phyloP scores from a whole-genome alignment of 2,329 filamentous ascomycete species.

The Diaporthe helianthi region DNA sequence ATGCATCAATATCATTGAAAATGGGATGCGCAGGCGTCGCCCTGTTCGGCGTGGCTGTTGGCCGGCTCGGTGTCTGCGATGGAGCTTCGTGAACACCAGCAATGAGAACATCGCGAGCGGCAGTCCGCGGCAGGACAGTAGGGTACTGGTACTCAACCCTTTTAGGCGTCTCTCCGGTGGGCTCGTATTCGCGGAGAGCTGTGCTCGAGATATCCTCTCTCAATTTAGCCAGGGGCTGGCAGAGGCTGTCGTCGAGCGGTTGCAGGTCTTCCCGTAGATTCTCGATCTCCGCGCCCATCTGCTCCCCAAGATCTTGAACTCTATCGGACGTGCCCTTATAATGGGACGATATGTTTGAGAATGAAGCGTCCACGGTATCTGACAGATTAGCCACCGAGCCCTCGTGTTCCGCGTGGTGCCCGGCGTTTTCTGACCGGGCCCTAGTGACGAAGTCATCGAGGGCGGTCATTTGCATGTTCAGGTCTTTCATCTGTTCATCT shows the following conservation, averaged over 20 bases:
- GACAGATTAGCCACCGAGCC: conserved; percentile 72
- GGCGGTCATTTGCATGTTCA: conserved; percentile 86
- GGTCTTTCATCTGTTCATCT: conserved; percentile 84
- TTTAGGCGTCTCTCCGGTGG: conserved; percentile 86
- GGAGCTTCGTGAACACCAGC: conserved; percentile 47
- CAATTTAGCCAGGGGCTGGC: conserved; percentile 74
- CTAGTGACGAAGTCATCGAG: conserved; percentile 89
- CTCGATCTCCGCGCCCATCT: conserved; percentile 67
- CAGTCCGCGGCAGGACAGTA: conserved; percentile 77
- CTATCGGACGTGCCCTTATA: conserved; percentile 73
- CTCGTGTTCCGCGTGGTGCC: conserved; percentile 74
- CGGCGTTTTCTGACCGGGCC: conserved; percentile 80
- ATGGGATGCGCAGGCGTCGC: conserved; percentile 38
- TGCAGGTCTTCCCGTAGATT: conserved; percentile 67
- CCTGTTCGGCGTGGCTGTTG: conserved; percentile 44
- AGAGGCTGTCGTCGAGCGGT: conserved; percentile 65
- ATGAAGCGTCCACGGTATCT: conserved; percentile 74
- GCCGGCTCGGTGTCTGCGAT: conserved; percentile 30
- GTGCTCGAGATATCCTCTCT: conserved; percentile 71
- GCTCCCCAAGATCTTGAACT: conserved; percentile 71
- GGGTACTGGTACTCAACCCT: conserved; percentile 85
- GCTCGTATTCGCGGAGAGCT: conserved; percentile 77
- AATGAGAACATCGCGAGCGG: conserved; percentile 53
- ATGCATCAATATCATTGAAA: conserved; percentile 39
- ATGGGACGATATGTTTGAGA: conserved; percentile 73